Percentiles rank a stretch among this genome's conserved stretches.
These are phyloP conservation scores for Chalaropsis thielavioides DNA, from an alignment of 2,329 filamentous ascomycete genomes.

Conservation along the genomic window DNA sequence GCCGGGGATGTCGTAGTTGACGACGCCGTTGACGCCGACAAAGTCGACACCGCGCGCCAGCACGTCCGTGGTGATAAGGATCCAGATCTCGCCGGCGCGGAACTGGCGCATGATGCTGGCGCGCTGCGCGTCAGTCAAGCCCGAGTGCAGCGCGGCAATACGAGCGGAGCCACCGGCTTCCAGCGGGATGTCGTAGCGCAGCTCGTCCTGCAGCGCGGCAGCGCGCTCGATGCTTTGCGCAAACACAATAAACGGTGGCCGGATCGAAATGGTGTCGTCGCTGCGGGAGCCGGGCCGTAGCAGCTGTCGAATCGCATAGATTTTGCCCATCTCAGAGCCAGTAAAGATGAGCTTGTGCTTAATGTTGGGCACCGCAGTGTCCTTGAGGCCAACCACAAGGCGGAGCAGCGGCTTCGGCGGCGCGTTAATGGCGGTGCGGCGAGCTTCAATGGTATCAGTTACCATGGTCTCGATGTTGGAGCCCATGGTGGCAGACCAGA, in stretches of 20 bases:
- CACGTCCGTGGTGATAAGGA: slow-evolving; percentile 90
- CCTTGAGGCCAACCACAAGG: slow-evolving; percentile 89
- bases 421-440: slow-evolving; percentile 21
- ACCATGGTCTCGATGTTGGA: slow-evolving; percentile 77
- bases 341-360: slow-evolving; percentile 80
- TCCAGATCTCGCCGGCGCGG: slow-evolving; percentile 84
- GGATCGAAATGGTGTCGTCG: slow-evolving; percentile 44
- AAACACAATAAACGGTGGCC: slow-evolving; percentile 87
- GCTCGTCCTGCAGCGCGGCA: slow-evolving; percentile 70
- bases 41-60: slow-evolving; percentile 89
- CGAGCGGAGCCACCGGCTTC: slow-evolving; percentile 72
- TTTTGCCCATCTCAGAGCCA: slow-evolving; percentile 83
- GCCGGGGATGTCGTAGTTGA: slow-evolving; percentile 96
- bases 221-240: slow-evolving; percentile 91
- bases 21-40: slow-evolving; percentile 82
- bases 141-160: slow-evolving; percentile 81
- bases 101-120: slow-evolving; percentile 78
- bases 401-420: slow-evolving; percentile 49
- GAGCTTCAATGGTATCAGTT: slow-evolving; percentile 47
- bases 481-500: slow-evolving; percentile 96
- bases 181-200: slow-evolving; percentile 85
- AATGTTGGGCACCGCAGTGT: slow-evolving; percentile 86
- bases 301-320: slow-evolving; percentile 79
- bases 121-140: slow-evolving; percentile 61
- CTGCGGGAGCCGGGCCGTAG: slow-evolving; percentile 50